Percentiles rank a stretch among this genome's conserved stretches.
Conservation (phyloP, 2,329 filamentous ascomycete genomes). For the Hypoxylon sp. region DNA sequence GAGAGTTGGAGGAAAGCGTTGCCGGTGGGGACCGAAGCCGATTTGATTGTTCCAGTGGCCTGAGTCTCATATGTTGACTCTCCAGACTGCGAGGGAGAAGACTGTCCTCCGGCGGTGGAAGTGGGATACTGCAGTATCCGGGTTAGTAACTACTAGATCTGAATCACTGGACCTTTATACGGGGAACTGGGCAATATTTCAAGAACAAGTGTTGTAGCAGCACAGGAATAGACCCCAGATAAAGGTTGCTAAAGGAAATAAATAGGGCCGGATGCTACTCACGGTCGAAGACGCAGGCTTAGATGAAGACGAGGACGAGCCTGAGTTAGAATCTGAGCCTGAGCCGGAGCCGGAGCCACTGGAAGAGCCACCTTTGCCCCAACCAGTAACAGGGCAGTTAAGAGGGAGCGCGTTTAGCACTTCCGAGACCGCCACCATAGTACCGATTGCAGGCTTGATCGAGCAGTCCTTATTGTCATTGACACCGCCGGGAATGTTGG, state of each 20-base stretch:
- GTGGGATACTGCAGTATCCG: conserved; percentile 28
- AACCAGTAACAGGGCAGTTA: conserved; percentile 68
- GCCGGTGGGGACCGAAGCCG: conserved; percentile 49
- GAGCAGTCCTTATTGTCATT: conserved; percentile 67
- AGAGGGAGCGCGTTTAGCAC: conserved; percentile 67
- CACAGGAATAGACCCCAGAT: conserved; percentile 20
- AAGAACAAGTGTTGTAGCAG: conserved; percentile 4
- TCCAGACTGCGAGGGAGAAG: conserved; percentile 12
- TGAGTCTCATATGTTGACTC: conserved; percentile 12
- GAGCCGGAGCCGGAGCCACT: conserved; percentile 13
- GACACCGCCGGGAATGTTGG: conserved; percentile 67
- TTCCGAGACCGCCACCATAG: conserved; percentile 59
- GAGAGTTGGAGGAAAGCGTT: conserved; percentile 55
- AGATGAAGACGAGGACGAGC: conserved; percentile 31
- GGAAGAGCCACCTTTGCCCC: conserved; percentile 59
- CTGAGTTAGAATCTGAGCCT: conserved; percentile 19
- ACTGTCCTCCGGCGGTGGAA: conserved; percentile 21
- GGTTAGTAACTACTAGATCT: conserved; percentile 27
- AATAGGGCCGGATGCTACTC: conserved; percentile 27
- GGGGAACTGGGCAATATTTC: not conserved
- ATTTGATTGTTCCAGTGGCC: conserved; percentile 30
- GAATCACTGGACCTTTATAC: conserved; percentile 2
- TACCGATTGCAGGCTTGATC: conserved; percentile 64
- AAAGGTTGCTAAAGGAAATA: conserved; percentile 18
- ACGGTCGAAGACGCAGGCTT: conserved; percentile 29